Base-by-base conservation (phyloP, 352 stramenopile genomes). In the Globisporangium sylvaticum region DNA sequence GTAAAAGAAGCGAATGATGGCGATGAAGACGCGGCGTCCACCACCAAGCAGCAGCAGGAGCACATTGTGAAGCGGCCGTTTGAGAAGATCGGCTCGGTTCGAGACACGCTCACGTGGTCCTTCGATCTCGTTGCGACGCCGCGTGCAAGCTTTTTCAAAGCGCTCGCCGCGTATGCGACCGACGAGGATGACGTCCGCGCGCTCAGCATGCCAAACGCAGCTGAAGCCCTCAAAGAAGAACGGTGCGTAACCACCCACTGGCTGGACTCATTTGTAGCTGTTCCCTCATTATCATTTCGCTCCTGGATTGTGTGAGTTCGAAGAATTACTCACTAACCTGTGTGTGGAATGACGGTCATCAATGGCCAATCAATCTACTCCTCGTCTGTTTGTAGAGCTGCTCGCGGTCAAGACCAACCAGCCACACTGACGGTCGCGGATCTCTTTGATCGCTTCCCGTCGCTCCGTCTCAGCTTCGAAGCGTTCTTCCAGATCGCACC, bases 81-180 rank as follows among this genome's bases (percentile, higher is more conserved):
- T 67, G 73, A 77, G 25, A 63, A 70, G 1, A 81, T 89, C 48
- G 81, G 81, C 29, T 85, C 74, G 1, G 77, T 91, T 20, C 77
- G 69, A n/a, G 79, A 92, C n/a, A 83, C 80, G 1, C 73, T 95
- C 22, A 88, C 69, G 29, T 95, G 88, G 88, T 81, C 71, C n/a
- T 83, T 95, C 12, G 88, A 95, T 56, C 64, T 95, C 24, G 64
- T 79, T 12, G 86, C 86, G 18, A 84, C 84, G 1, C 86, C 84
- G 20, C 78, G 81, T 0, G 66, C 84, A 0, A 79, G 75, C 10
- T 90, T 93, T 62, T 62, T 95, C 10, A 80, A 79, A 9, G 76
- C 69, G 20, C 70, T 95, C 20, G 77, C 84, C 5, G 80, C 81
- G 3, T 92, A 85, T 57, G 79, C 84, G n/a, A 81, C 69, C 0